phyloP scores from a whole-genome alignment of 371 early-diverging fungal genomes.

The Entomophthora muscae region DNA sequence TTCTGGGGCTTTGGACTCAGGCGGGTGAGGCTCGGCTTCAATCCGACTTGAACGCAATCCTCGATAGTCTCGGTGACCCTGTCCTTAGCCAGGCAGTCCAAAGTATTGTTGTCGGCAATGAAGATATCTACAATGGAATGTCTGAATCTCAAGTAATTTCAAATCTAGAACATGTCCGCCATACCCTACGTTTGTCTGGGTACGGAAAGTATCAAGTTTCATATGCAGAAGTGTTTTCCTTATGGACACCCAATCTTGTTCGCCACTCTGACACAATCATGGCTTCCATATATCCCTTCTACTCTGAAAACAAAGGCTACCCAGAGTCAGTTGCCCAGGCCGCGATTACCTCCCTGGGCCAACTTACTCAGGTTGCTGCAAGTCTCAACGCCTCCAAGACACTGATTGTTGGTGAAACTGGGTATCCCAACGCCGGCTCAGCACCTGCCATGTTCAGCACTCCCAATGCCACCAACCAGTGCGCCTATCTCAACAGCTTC shows the following conservation, averaged over 20 bases:
- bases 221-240: neutral
- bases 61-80: neutral
- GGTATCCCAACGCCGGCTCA: neutral
- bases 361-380: neutral
- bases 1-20: conserved; percentile 6
- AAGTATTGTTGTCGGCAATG: conserved; percentile 6
- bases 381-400: neutral
- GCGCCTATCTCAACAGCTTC: neutral
- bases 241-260: neutral
- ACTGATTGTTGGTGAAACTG: neutral
- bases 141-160: neutral
- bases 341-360: neutral
- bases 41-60: neutral
- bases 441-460: neutral
- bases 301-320: neutral
- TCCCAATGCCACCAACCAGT: neutral
- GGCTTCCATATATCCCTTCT: conserved; percentile 4
- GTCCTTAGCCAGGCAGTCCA: neutral
- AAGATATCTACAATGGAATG: conserved; percentile 1
- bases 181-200: neutral
- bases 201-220: neutral
- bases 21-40: neutral
- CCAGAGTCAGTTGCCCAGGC: neutral
- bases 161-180: neutral
- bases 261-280: neutral